Evolutionary conservation across 495 filamentous ascomycete species (phyloP).

Genomic region (Glonium stellatum): DNA sequence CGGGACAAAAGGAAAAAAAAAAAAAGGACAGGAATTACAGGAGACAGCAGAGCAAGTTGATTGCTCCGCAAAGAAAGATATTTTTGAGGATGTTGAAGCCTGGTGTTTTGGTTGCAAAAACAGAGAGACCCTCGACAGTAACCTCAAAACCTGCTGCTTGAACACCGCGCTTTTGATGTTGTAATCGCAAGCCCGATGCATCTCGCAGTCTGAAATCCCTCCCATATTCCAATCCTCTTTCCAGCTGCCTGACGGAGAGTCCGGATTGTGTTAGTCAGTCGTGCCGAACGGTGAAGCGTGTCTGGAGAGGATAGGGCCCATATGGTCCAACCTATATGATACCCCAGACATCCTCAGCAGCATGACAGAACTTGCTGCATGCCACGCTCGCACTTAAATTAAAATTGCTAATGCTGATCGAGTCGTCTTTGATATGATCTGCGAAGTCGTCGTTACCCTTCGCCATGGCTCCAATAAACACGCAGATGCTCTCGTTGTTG

Average conservation of each 20-base stretch:
- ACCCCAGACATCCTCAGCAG: slow-evolving; percentile 92
- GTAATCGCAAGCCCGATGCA: slow-evolving; percentile 41
- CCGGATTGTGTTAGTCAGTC: slow-evolving; percentile 5
- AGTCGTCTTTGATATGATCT: slow-evolving; percentile 87
- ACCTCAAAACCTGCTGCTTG: slow-evolving; percentile 40
- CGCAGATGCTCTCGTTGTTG: slow-evolving; percentile 84
- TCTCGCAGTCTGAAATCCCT: slow-evolving; percentile 28
- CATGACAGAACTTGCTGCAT: slow-evolving; percentile 98
- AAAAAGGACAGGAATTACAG: slow-evolving; percentile 39
- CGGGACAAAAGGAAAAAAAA: slow-evolving; percentile 34
- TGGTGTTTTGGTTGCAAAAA: slow-evolving; percentile 80
- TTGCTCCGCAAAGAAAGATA: slow-evolving; percentile 55
- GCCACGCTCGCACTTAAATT: slow-evolving; percentile 94
- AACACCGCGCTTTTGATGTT: slow-evolving; percentile 44
- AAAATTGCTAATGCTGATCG: slow-evolving; percentile 97
- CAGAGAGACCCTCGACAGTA: slow-evolving; percentile 56
- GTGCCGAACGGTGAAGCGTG: slow-evolving; percentile 9
- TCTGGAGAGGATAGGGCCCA: slow-evolving; percentile 15
- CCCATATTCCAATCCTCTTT: slow-evolving; percentile 18
- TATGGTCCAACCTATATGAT: slow-evolving; percentile 54
- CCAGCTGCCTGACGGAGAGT: background rate
- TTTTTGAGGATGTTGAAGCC: slow-evolving; percentile 73
- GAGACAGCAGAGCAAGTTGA: slow-evolving; percentile 51
- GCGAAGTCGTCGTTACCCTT: slow-evolving; percentile 95
- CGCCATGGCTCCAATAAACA: slow-evolving; percentile 97